Evolutionary conservation across 495 filamentous ascomycete species (phyloP).

Genomic region (Aspergillus ostianus): DNA sequence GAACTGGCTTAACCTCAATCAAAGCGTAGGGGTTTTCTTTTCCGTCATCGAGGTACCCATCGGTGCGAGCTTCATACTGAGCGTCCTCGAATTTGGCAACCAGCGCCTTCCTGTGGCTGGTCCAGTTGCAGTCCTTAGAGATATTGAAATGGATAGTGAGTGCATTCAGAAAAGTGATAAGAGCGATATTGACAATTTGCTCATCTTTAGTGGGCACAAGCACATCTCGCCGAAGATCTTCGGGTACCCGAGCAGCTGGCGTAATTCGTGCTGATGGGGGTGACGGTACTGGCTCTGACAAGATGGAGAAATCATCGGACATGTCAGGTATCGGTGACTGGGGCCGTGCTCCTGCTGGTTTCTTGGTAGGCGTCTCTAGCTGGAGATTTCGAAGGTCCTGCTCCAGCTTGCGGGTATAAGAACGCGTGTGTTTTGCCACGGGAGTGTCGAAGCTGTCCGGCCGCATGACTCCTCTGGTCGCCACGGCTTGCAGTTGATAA

Average conservation of each 20-base stretch:
- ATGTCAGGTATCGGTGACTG: too few relatives aligned
- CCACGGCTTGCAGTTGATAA: too few relatives aligned
- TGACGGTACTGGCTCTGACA: not conserved
- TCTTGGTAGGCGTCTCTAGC: too few relatives aligned
- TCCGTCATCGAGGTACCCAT: conserved; percentile 13
- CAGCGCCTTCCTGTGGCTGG: conserved; percentile 2
- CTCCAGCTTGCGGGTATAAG: too few relatives aligned
- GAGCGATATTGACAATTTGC: conserved; percentile 17
- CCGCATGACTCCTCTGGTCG: too few relatives aligned
- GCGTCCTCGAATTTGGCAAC: conserved; percentile 5
- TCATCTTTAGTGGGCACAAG: conserved; percentile 10
- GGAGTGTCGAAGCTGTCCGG: too few relatives aligned
- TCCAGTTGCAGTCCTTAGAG: not conserved
- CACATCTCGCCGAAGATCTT: conserved; percentile 21
- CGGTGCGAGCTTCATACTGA: conserved; percentile 11
- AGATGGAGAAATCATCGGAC: too few relatives aligned
- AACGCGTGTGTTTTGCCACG: too few relatives aligned
- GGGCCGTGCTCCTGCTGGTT: too few relatives aligned
- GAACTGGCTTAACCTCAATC: conserved; percentile 15
- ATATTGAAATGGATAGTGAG: not conserved
- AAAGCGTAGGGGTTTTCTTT: not conserved
- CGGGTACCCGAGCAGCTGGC: not conserved
- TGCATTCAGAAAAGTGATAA: conserved; percentile 10
- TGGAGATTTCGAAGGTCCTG: too few relatives aligned
- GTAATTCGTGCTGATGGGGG: not conserved